Conservation (phyloP, 306 rosid genomes). For the Quercus cerris region DNA sequence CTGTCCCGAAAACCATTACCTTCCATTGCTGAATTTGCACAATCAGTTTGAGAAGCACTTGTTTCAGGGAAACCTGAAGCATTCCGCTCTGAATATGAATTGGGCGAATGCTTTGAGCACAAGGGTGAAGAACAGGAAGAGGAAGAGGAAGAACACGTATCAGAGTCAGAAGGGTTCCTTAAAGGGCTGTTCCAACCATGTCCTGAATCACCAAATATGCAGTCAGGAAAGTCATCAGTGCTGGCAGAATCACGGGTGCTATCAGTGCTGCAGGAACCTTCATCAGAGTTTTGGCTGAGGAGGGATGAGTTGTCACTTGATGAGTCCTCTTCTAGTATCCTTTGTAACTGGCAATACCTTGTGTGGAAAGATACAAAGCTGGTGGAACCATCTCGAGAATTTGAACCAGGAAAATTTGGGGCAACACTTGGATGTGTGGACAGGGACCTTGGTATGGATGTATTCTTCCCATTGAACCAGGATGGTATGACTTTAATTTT, state of each 20-base stretch:
- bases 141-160: constrained; percentile 41
- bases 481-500: constrained; percentile 40
- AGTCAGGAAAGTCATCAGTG: constrained; percentile 76
- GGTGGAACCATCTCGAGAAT: constrained; percentile 34
- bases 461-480: constrained; percentile 37
- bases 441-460: constrained; percentile 32
- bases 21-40: constrained; percentile 7
- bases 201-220: constrained; percentile 71
- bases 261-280: constrained; percentile 83
- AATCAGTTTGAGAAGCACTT: constrained; percentile 13
- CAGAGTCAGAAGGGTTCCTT: constrained; percentile 48
- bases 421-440: constrained; percentile 28
- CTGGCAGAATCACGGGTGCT: constrained; percentile 64
- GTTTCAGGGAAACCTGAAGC: constrained; percentile 42
- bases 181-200: constrained; percentile 39
- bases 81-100: constrained; percentile 50
- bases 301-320: constrained; percentile 90
- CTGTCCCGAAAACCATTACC: constrained; percentile 16
- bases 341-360: constrained; percentile 39
- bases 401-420: constrained; percentile 21
- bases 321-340: constrained; percentile 71
- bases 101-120: constrained; percentile 47
- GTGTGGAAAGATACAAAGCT: constrained; percentile 44
- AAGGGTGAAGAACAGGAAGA: constrained; percentile 57
- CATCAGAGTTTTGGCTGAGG: constrained; percentile 73